These are phyloP conservation scores for Ceratocystis cacaofunesta DNA, from an alignment of 2,329 filamentous ascomycete genomes.

Conservation along the genomic window DNA sequence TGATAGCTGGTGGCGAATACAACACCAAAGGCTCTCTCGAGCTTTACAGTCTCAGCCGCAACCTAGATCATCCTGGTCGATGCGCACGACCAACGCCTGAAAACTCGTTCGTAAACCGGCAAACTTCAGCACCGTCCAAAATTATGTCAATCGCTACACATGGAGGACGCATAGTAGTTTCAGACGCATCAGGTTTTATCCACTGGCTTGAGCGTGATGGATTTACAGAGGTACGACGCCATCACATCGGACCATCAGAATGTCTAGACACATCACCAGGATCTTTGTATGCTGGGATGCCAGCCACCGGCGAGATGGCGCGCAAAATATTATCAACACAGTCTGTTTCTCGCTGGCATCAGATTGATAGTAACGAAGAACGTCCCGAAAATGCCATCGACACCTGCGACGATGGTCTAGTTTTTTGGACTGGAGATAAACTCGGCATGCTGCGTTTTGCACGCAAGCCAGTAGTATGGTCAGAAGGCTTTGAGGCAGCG, in stretches of 20 bases:
- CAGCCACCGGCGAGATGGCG: conserved; percentile 54
- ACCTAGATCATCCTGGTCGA: background rate
- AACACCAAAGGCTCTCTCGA: conserved; percentile 83
- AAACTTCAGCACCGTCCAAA: conserved; percentile 67
- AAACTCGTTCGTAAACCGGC: conserved; percentile 43
- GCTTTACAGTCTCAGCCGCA: conserved; percentile 50
- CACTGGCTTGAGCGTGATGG: conserved; percentile 89
- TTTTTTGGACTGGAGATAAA: conserved; percentile 80
- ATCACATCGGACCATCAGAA: conserved; percentile 42
- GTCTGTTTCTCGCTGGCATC: conserved; percentile 23
- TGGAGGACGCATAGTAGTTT: conserved; percentile 66
- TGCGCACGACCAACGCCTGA: background rate
- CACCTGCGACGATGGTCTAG: conserved; percentile 49
- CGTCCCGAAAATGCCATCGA: conserved; percentile 5
- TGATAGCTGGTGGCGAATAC: conserved; percentile 79
- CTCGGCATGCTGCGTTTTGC: conserved; percentile 59
- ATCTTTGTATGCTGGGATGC: conserved; percentile 38
- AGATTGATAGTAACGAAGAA: background rate
- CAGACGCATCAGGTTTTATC: conserved; percentile 68
- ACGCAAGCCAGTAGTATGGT: conserved; percentile 32
- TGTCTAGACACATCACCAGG: conserved; percentile 25
- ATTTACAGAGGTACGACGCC: conserved; percentile 40
- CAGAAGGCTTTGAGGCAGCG: conserved; percentile 37
- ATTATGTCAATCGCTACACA: conserved; percentile 69
- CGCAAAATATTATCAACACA: conserved; percentile 60